These are phyloP conservation scores for Chlorella vulgaris DNA, from an alignment of 139 green algal species.

Conservation along the genomic window DNA sequence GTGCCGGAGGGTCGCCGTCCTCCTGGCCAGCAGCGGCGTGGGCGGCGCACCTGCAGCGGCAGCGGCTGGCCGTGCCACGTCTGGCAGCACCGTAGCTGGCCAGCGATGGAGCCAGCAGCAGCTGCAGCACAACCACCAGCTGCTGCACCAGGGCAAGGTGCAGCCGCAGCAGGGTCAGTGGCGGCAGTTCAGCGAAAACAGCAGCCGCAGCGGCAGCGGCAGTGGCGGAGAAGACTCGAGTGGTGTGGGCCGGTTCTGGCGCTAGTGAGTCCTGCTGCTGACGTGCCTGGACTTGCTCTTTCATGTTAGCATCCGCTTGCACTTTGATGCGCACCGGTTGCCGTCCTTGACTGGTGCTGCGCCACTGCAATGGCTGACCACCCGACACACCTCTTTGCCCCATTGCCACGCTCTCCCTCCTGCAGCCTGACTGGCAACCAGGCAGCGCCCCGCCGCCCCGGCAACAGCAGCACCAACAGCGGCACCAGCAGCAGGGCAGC, in stretches of 20 bases:
- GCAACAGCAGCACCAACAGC: constrained; percentile 6
- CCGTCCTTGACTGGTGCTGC: too few relatives aligned
- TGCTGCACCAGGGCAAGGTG: not conserved
- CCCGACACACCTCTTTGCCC: too few relatives aligned
- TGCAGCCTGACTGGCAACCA: constrained; percentile 13
- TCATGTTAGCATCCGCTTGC: too few relatives aligned
- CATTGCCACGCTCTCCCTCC: too few relatives aligned
- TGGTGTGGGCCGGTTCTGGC: constrained; percentile 1
- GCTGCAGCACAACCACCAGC: not conserved
- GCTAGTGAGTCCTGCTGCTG: constrained; percentile 5
- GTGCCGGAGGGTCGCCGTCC: constrained; percentile 10
- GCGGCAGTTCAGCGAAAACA: constrained; percentile 4
- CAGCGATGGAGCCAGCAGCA: not conserved
- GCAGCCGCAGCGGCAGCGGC: constrained; percentile 10
- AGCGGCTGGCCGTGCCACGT: not conserved
- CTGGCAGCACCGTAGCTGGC: not conserved
- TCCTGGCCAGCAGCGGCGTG: not conserved
- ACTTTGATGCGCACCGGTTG: too few relatives aligned
- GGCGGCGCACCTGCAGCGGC: not conserved
- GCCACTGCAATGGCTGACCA: too few relatives aligned
- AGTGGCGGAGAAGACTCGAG: not conserved
- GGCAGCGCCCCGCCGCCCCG: not conserved
- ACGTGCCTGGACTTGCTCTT: not conserved
- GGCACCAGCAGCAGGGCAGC: not conserved
- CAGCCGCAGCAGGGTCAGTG: not conserved